Percentiles rank a stretch among this genome's conserved stretches.
Evolutionary conservation across 2,329 filamentous ascomycete species (phyloP).

Genomic region (Cladosporium sp.): DNA sequence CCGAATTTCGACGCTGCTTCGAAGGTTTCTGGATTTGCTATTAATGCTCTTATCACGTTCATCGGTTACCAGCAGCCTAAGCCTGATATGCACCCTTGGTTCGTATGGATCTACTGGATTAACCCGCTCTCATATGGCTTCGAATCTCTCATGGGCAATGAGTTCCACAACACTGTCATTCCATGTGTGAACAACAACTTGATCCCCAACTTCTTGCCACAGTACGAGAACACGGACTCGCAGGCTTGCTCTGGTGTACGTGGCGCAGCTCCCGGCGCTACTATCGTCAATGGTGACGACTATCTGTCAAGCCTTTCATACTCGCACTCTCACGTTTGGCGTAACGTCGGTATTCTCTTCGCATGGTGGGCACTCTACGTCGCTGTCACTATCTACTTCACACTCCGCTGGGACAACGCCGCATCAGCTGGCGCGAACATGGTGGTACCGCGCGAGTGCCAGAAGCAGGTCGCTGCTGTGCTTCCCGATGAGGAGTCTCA

Average conservation of each 20-base stretch:
- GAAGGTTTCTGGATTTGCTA: constrained; percentile 33
- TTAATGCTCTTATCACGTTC: constrained; percentile 32
- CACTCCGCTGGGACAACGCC: constrained; percentile 56
- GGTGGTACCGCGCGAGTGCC: constrained; percentile 63
- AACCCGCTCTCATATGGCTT: constrained; percentile 42
- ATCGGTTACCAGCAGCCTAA: constrained; percentile 37
- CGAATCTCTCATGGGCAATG: constrained; percentile 46
- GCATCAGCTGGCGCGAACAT: constrained; percentile 40
- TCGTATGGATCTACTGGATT: constrained; percentile 60
- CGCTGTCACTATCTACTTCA: constrained; percentile 58
- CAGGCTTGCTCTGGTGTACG: constrained; percentile 50
- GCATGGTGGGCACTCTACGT: constrained; percentile 64
- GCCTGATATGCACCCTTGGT: constrained; percentile 50
- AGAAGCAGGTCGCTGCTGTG: constrained; percentile 36
- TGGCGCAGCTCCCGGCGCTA: constrained; percentile 56
- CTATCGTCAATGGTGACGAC: constrained; percentile 60
- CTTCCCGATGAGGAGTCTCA: constrained; percentile 47
- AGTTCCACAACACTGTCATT: constrained; percentile 58
- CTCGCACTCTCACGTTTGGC: constrained; percentile 40
- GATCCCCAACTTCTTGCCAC: constrained; percentile 31
- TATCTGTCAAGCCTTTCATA: constrained; percentile 59
- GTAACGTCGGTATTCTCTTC: constrained; percentile 70
- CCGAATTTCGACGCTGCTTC: constrained; percentile 35
- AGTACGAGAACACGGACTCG: constrained; percentile 43
- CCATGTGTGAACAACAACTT: constrained; percentile 54